Conservation (phyloP, 2,329 filamentous ascomycete species). For the Calonectria pauciramosa region DNA sequence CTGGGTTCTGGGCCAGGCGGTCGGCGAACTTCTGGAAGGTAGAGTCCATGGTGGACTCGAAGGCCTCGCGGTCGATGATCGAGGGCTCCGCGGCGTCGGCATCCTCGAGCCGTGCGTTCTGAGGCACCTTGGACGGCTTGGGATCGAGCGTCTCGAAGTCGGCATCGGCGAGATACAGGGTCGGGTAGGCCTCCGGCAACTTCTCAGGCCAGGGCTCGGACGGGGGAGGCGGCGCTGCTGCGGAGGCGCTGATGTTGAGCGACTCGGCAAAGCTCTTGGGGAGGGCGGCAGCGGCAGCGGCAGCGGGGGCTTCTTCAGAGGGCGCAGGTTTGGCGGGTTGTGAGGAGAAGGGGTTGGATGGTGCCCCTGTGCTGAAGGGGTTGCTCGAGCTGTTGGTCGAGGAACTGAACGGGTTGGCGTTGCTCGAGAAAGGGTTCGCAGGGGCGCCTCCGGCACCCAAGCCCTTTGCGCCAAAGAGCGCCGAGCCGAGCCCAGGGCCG, state of each 20-base stretch:
- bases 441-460: slow-evolving; percentile 52
- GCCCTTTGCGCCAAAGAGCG: slow-evolving; percentile 77
- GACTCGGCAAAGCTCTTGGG: slow-evolving; percentile 79
- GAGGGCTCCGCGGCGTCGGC: slow-evolving; percentile 56
- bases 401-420: slow-evolving; percentile 63
- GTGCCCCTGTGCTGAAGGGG: slow-evolving; percentile 46
- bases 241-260: slow-evolving; percentile 77
- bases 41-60: slow-evolving; percentile 81
- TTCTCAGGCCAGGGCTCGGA: slow-evolving; percentile 82
- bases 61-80: slow-evolving; percentile 76
- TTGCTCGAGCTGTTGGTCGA: slow-evolving; percentile 44
- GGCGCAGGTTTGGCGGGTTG: slow-evolving; percentile 51
- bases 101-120: slow-evolving; percentile 60
- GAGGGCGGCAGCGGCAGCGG: slow-evolving; percentile 53
- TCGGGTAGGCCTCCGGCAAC: slow-evolving; percentile 80
- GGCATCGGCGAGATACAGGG: slow-evolving; percentile 85
- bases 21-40: slow-evolving; percentile 87
- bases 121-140: slow-evolving; percentile 63
- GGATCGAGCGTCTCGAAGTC: slow-evolving; percentile 90
- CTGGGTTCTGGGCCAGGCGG: slow-evolving; percentile 82
- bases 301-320: slow-evolving; percentile 44
- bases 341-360: slow-evolving; percentile 49
- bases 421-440: slow-evolving; percentile 73
- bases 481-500: slow-evolving; percentile 70
- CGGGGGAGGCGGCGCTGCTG: slow-evolving; percentile 46